Evolutionary conservation across 2,329 filamentous ascomycete species (phyloP).

Genomic region (Teratosphaeria viscida): DNA sequence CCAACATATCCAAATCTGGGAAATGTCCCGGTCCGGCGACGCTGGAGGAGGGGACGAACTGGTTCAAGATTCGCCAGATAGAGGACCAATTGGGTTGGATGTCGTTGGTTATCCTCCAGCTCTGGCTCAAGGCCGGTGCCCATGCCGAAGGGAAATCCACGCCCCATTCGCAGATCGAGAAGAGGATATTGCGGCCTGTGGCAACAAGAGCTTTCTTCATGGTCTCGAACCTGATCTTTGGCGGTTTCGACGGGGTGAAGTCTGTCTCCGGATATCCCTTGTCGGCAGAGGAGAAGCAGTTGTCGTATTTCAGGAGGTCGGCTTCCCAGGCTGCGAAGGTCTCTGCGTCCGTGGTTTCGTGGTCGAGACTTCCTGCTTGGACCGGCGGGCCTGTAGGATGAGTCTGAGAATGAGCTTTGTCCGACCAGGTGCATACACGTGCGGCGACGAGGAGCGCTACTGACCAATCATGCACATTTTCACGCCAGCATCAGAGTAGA

Average conservation of each 20-base stretch:
- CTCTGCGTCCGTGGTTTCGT: conserved; percentile 18
- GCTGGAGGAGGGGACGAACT: background rate
- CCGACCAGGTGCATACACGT: background rate
- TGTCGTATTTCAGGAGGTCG: conserved; percentile 14
- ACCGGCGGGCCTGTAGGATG: background rate
- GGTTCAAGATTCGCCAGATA: background rate
- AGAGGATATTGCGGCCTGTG: background rate
- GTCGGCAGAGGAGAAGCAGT: background rate
- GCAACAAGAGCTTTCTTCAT: background rate
- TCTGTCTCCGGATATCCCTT: background rate
- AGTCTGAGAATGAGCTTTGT: background rate
- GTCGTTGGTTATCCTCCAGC: conserved; percentile 1
- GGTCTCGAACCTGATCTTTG: background rate
- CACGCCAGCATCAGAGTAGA: conserved; percentile 38
- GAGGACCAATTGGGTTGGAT: background rate
- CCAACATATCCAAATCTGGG: background rate
- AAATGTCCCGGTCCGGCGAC: background rate
- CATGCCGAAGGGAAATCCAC: conserved; percentile 1
- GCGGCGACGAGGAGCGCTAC: background rate
- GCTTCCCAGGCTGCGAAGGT: conserved; percentile 20
- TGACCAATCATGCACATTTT: conserved; percentile 15
- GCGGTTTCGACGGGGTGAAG: background rate
- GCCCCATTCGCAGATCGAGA: conserved; percentile 1
- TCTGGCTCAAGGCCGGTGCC: background rate
- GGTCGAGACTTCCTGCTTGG: conserved; percentile 12